Percentiles rank a stretch among this genome's conserved stretches.
Evolutionary conservation across 208 protist genomes (phyloP).

Genomic region (Tritrichomonas foetus): DNA sequence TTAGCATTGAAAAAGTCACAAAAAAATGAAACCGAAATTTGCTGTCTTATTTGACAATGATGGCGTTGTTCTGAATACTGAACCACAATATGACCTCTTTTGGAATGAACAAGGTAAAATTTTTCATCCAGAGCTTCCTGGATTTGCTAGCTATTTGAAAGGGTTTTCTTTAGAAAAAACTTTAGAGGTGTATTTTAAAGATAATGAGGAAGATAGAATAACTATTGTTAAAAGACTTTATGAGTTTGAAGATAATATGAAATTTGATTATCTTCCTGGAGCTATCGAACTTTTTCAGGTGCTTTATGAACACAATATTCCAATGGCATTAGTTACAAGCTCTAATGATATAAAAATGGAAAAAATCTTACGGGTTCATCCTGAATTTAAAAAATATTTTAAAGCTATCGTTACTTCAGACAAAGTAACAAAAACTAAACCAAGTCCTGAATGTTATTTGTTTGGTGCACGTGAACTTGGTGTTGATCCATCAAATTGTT

Average conservation of each 20-base stretch:
- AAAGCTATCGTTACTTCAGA: not conserved
- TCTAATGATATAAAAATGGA: not conserved
- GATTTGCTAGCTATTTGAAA: not conserved
- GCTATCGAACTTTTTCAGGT: not conserved
- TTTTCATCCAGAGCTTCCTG: not conserved
- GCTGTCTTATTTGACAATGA: not conserved
- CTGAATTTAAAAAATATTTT: not conserved
- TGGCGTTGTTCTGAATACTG: not conserved
- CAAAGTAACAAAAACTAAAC: not conserved
- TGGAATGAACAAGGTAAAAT: not conserved
- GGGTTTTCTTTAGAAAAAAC: not conserved
- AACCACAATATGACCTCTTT: not conserved
- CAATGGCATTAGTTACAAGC: not conserved
- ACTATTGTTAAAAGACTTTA: not conserved
- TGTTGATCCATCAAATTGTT: not conserved
- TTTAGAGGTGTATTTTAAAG: not conserved
- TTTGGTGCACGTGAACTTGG: not conserved
- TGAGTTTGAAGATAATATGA: not conserved
- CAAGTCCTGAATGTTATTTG: not conserved
- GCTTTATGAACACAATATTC: not conserved
- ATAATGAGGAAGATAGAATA: not conserved
- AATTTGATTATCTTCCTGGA: not conserved
- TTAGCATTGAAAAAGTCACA: no score
- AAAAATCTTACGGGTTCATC: not conserved
- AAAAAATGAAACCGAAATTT: no score